Evolutionary conservation across 108 stramenopile genomes (phyloP), one percentile per base, ranked within the genome.

Genomic region (Cyclotella kingstonii): DNA sequence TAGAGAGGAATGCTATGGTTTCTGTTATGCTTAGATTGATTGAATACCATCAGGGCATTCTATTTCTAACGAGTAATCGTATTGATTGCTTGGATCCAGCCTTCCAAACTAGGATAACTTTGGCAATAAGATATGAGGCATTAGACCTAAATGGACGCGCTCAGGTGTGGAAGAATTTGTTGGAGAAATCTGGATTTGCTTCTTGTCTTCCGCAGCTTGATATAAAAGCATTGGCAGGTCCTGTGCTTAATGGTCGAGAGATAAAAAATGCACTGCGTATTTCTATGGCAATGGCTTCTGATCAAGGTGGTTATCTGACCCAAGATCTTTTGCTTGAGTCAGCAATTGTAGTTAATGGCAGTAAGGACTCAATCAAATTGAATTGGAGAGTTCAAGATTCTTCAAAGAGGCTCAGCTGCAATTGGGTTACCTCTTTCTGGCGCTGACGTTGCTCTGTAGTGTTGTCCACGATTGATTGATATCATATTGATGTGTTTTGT

Each of bases 1-100:
- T 87, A 34, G 85, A 83, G 42, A 68, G 85, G 39, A 87, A 87
- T 61, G 82, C 85, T 17, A 87, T 87, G 82, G 83, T 86, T 14
- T 76, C 75, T 33, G 83, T 87, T 10, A 87, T 87, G 85, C 80
- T 87, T 14, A 54, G 78, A 18, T 51, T 87, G 40, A 63, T 82
- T 19, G 85, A 87, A 50, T 87, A 87, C 34, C 83, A 81, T 47
- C 55, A 56, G 1, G 85, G 85, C 4, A 78, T 84, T 25, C 68
- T 87, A 36, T 87, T 87, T 54, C 64, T 87, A 36, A 87, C 85
- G 4, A 70, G 69, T 38, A 87, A 87, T 34, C 78, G 82, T 10
- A 69, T 87, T 44, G 85, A 87, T 34, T 77, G 79, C 10, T 41
- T 87, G 19, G 85, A 87, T 65, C 82, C 85, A 28, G 85, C 85